Evolutionary conservation across 2,329 filamentous ascomycete species (phyloP).

Genomic region (Pseudocercospora fuligena): DNA sequence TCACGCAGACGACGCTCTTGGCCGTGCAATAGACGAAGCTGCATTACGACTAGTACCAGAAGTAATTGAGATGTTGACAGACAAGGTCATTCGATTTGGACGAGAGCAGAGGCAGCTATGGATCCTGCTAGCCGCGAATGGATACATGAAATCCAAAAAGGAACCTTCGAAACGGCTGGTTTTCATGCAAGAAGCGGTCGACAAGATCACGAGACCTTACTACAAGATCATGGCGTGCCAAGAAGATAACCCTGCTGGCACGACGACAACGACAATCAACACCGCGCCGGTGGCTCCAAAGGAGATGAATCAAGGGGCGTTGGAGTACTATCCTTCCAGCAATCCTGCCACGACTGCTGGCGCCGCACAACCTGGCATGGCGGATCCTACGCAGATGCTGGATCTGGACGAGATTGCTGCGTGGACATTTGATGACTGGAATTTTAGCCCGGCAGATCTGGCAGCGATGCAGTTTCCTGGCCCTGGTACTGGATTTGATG

Average conservation of each 20-base stretch:
- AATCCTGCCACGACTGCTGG: slow-evolving; percentile 6
- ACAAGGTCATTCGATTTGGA: slow-evolving; percentile 38
- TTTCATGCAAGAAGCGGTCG: slow-evolving; percentile 41
- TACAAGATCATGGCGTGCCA: slow-evolving; percentile 42
- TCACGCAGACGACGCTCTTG: slow-evolving; percentile 30
- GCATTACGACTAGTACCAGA: slow-evolving; percentile 32
- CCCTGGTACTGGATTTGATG: not conserved
- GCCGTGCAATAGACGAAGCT: slow-evolving; percentile 31
- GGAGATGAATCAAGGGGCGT: slow-evolving; percentile 9
- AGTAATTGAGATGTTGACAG: slow-evolving; percentile 36
- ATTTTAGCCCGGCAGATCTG: slow-evolving; percentile 32
- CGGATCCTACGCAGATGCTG: slow-evolving; percentile 20
- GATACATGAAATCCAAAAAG: slow-evolving; percentile 34
- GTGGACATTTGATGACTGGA: slow-evolving; percentile 41
- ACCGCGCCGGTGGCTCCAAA: slow-evolving; percentile 2
- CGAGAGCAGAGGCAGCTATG: slow-evolving; percentile 39
- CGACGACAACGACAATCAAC: not conserved
- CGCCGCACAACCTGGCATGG: not conserved
- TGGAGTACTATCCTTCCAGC: slow-evolving; percentile 17
- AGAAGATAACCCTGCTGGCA: slow-evolving; percentile 23
- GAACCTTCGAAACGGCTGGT: slow-evolving; percentile 29
- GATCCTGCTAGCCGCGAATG: slow-evolving; percentile 37
- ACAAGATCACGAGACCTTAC: slow-evolving; percentile 35
- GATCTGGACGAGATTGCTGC: slow-evolving; percentile 39
- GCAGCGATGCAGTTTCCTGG: slow-evolving; percentile 14